Conservation (phyloP, 2,329 filamentous ascomycete genomes). For the Rhexocercosporidium sp. region DNA sequence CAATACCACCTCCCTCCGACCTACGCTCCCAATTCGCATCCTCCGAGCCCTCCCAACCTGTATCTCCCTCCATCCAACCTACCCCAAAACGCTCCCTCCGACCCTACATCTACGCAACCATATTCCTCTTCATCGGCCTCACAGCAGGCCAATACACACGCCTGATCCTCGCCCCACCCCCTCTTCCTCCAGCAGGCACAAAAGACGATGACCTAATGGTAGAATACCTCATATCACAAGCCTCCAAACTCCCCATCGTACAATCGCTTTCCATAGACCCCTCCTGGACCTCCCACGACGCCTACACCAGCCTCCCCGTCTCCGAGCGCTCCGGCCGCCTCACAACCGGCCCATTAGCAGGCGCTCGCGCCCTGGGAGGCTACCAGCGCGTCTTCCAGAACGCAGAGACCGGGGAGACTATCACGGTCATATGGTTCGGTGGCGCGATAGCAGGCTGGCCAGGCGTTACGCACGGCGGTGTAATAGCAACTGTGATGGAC, state of each 20-base stretch:
- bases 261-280: conserved; percentile 52
- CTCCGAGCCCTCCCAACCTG: conserved; percentile 8
- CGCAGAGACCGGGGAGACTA: conserved; percentile 57
- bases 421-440: conserved; percentile 72
- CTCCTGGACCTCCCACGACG: conserved; percentile 48
- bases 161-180: conserved; percentile 50
- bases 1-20: conserved; percentile 22
- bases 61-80: conserved; percentile 21
- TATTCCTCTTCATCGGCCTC: conserved; percentile 50
- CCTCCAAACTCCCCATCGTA: conserved; percentile 54
- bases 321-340: conserved; percentile 41
- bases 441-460: conserved; percentile 72
- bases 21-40: conserved; percentile 38
- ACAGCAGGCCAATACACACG: conserved; percentile 46
- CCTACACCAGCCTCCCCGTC: conserved; percentile 43
- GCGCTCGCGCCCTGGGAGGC: conserved; percentile 49
- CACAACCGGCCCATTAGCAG: conserved; percentile 50
- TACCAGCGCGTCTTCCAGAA: conserved; percentile 71
- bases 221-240: conserved; percentile 48
- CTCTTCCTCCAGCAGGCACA: conserved; percentile 47
- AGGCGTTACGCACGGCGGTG: conserved; percentile 72
- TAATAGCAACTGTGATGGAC: conserved; percentile 70
- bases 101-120: conserved; percentile 40
- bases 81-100: conserved; percentile 37
- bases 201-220: conserved; percentile 49